A percentile compares a stretch with the other conserved stretches of the same genome.
These are phyloP conservation scores for Pleurostoma richardsiae DNA, from an alignment of 2,329 filamentous ascomycete genomes.

Conservation along the genomic window DNA sequence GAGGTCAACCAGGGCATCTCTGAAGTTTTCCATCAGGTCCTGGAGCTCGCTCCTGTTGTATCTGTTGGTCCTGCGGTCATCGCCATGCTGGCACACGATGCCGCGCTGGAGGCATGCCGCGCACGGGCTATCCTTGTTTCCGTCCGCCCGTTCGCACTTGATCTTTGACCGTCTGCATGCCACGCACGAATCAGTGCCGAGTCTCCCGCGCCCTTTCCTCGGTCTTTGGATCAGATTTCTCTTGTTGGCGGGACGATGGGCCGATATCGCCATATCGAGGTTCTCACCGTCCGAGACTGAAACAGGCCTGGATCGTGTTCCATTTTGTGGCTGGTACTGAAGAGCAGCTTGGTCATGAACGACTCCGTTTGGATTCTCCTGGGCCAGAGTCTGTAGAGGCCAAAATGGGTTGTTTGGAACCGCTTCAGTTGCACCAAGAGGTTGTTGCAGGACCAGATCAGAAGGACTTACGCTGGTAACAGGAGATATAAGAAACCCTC, in stretches of 20 bases:
- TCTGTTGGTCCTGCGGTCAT: background rate
- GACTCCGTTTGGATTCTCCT: too few species aligned
- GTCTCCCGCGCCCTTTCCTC: too few species aligned
- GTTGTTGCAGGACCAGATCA: too few species aligned
- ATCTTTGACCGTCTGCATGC: background rate
- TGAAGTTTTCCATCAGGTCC: background rate
- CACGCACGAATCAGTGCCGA: background rate
- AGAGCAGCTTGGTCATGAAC: background rate
- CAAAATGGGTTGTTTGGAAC: too few species aligned
- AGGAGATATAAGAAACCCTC: too few species aligned
- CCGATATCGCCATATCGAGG: background rate
- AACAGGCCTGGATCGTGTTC: background rate
- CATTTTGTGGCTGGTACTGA: background rate
- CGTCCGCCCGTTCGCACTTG: background rate
- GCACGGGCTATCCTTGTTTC: background rate
- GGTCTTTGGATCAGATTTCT: background rate
- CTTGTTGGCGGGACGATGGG: background rate
- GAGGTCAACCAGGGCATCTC: background rate
- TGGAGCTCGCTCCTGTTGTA: background rate
- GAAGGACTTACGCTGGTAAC: too few species aligned
- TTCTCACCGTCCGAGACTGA: background rate
- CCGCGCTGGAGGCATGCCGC: background rate
- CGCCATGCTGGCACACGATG: background rate
- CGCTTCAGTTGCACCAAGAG: too few species aligned
- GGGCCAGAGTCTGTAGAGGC: too few species aligned